Evolutionary conservation across 768 basidiomycete species (phyloP), one percentile per base, ranked within the genome.

Genomic region (Cubamyces sp.): DNA sequence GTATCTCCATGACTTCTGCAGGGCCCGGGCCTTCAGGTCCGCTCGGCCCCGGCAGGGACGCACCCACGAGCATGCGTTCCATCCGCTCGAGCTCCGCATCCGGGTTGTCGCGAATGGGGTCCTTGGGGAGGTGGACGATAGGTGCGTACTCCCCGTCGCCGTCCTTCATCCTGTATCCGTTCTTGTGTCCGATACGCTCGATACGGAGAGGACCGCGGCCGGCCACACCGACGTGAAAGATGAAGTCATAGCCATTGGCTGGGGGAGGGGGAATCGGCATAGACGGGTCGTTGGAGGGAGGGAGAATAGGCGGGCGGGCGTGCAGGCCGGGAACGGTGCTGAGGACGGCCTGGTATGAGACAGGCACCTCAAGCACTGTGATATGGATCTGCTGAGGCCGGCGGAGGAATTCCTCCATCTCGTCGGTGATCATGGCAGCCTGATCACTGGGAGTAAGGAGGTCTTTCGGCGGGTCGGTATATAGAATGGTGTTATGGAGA

Each of bases 161-260:
- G 64, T 89, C 88, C 70, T 85, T 86, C 83, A 86, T 86, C 47
- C 82, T 78, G 70, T 89, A 90, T 7, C 87, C 86, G 19, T 83
- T 75, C 69, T 88, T 88, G 71, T 90, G 88, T 0, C 65, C 82
- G 80, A n/a, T 81, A 69, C 64, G 78, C 71, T 90, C 88, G 78
- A 90, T 80, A 21, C 85, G 78, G 55, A 89, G 68, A 0, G 83
- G 80, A 0, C 88, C 88, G 14, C 85, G 79, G 16, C 84, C 83
- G 5, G 86, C 87, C 19, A 87, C 84, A 3, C 88, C 88, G 28
- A 90, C 78, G 67, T 90, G 88, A 66, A 90, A 82, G 55, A 90
- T 81, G 67, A 90, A 83, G 69, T 90, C 88, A 66, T 85, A 90
- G 14, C 85, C 86, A 53, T 74, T 75, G 19, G 73, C 70, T 23